These are phyloP conservation scores for Vicia sativa DNA, from an alignment of 306 rosid genomes.

Conservation along the genomic window DNA sequence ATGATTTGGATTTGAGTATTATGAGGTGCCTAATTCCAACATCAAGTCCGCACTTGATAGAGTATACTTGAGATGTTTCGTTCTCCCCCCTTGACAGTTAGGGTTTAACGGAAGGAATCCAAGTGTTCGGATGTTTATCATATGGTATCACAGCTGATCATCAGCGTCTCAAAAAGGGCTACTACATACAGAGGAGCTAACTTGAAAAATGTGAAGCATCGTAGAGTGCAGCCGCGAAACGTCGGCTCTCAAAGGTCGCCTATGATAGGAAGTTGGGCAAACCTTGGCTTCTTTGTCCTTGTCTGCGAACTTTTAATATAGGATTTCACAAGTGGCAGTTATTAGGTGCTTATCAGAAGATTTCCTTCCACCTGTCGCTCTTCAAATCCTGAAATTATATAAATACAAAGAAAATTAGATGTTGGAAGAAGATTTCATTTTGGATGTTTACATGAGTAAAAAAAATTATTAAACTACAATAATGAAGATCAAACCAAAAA, in stretches of 20 bases:
- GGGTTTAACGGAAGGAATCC: neutral
- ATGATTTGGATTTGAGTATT: neutral
- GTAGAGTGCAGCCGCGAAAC: neutral
- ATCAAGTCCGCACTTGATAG: neutral
- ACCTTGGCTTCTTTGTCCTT: neutral
- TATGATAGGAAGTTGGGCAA: no score
- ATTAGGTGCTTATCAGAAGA: neutral
- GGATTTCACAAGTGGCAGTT: neutral
- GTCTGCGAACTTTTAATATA: neutral
- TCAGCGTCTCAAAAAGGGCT: neutral
- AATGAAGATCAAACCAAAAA: slow-evolving; percentile 2
- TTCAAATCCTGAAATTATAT: slow-evolving; percentile 14
- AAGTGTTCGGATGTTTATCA: neutral
- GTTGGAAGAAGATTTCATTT: slow-evolving; percentile 23
- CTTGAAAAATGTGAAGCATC: slow-evolving; percentile 1
- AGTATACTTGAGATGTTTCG: neutral
- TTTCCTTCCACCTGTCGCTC: slow-evolving; percentile 15
- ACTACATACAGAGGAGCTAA: neutral
- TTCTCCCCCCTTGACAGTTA: neutral
- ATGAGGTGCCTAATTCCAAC: neutral
- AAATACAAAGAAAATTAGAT: slow-evolving; percentile 12
- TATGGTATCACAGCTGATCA: neutral
- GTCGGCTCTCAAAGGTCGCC: neutral
- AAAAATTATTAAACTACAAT: slow-evolving; percentile 7
- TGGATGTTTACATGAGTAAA: slow-evolving; percentile 5